Evolutionary conservation across 345 rosid species (phyloP).

Genomic region (Eucalyptus globulus): DNA sequence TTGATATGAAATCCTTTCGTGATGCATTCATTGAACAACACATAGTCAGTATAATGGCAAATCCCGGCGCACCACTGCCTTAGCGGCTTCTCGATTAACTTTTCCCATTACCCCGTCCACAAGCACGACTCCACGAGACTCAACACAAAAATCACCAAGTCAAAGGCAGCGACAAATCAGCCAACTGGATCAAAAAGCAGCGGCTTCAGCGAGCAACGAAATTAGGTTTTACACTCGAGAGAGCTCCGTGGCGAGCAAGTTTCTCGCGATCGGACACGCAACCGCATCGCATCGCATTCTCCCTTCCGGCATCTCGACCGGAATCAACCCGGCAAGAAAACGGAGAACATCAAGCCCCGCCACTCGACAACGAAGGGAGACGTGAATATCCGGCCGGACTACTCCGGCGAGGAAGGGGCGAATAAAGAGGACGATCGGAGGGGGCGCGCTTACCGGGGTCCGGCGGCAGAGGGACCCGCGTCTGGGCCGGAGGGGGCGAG

Average conservation of each 20-base stretch:
- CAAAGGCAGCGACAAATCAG: background rate
- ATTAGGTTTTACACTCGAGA: background rate
- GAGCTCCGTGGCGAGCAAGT: background rate
- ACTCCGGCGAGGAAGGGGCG: background rate
- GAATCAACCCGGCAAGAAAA: background rate
- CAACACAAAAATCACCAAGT: background rate
- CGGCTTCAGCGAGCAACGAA: background rate
- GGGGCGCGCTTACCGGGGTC: background rate
- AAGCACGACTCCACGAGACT: background rate
- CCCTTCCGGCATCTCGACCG: background rate
- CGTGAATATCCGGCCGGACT: background rate
- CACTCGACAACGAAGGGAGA: background rate
- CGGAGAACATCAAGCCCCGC: background rate
- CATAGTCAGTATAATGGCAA: background rate
- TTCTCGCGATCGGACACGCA: background rate
- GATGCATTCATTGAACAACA: background rate
- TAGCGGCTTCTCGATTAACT: background rate
- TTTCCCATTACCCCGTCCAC: background rate
- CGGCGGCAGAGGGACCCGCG: background rate
- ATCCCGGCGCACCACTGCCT: background rate
- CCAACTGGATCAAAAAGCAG: background rate
- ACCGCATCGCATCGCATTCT: background rate
- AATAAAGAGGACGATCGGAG: background rate
- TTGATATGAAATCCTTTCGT: rapidly evolving
- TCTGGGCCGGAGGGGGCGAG: background rate